A percentile compares a stretch with the other conserved stretches of the same genome.
These are phyloP conservation scores for Penicillium cataractarum DNA, from an alignment of 495 filamentous ascomycete species.

Conservation along the genomic window DNA sequence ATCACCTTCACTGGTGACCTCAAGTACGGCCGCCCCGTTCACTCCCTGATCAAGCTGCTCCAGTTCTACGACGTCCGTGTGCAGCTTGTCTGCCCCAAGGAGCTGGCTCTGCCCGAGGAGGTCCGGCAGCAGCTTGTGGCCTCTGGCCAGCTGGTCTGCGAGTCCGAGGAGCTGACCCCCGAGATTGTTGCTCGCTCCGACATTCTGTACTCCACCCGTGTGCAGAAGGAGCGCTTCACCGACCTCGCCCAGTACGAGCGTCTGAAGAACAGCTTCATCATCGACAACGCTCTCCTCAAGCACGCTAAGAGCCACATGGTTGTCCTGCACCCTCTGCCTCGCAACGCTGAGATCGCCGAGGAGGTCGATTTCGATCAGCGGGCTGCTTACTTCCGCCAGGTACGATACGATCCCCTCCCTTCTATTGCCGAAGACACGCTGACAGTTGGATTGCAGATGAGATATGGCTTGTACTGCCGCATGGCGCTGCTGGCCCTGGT, in stretches of 20 bases:
- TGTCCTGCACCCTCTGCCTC: constrained; percentile 92
- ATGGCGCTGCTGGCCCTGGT: constrained; percentile 96
- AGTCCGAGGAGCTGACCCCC: constrained; percentile 76
- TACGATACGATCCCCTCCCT: constrained; percentile 50
- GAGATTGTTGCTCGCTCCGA: constrained; percentile 83
- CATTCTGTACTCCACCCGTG: constrained; percentile 92
- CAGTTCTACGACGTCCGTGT: constrained; percentile 92
- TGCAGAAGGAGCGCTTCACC: constrained; percentile 93
- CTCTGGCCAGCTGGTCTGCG: constrained; percentile 73
- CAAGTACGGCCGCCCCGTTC: constrained; percentile 89
- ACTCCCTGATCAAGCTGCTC: constrained; percentile 90
- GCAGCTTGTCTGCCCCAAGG: constrained; percentile 83
- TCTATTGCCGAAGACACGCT: constrained; percentile 21
- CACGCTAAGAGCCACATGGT: constrained; percentile 88
- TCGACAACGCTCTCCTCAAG: constrained; percentile 89
- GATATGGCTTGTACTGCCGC: constrained; percentile 94
- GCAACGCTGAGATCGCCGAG: constrained; percentile 89
- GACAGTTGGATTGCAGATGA: constrained; percentile 72
- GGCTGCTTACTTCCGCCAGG: constrained; percentile 98
- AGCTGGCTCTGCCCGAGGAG: constrained; percentile 73
- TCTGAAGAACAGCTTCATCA: constrained; percentile 82
- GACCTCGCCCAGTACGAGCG: constrained; percentile 78
- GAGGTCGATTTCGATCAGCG: constrained; percentile 97
- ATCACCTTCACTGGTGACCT: constrained; percentile 96
- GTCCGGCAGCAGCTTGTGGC: constrained; percentile 70